Conservation (phyloP, 2,329 filamentous ascomycete species). For the Gyromitra esculenta region DNA sequence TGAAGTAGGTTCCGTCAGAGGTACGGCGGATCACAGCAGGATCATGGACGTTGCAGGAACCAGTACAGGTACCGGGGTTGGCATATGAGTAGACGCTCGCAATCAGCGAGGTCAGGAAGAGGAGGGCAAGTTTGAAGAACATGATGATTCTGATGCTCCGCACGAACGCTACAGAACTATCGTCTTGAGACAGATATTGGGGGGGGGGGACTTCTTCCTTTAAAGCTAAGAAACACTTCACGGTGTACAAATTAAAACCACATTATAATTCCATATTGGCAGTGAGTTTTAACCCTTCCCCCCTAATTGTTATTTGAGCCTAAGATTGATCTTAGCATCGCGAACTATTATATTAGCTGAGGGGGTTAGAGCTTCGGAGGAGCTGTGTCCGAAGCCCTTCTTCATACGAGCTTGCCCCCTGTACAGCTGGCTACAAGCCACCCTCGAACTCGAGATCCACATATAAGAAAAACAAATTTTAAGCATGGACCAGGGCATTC, state of each 20-base stretch:
- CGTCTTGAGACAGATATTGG: background rate
- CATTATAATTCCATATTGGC: background rate
- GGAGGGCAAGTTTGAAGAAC: conserved; percentile 13
- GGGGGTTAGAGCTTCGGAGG: conserved; percentile 23
- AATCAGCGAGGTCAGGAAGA: conserved; percentile 19
- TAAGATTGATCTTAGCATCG: background rate
- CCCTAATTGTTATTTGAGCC: background rate
- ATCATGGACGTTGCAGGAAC: conserved; percentile 62
- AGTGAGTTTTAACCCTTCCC: no score
- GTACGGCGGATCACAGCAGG: conserved; percentile 61
- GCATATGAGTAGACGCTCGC: conserved; percentile 7
- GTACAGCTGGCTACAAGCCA: background rate
- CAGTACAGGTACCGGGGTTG: conserved; percentile 61
- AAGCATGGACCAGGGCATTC: background rate
- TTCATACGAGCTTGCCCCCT: background rate
- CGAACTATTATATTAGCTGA: conserved; percentile 1
- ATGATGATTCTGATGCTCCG: conserved; percentile 10
- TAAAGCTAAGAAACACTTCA: conserved; percentile 12
- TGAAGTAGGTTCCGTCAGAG: conserved; percentile 62
- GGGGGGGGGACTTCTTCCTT: background rate
- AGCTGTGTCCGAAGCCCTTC: conserved; percentile 31
- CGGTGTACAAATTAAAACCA: background rate
- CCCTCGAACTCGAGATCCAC: background rate
- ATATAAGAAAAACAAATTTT: background rate
- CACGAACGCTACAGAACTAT: background rate